A percentile compares a stretch with the other conserved stretches of the same genome.
phyloP scores from a whole-genome alignment of 345 rosid genomes.

The Cardamine occulta region DNA sequence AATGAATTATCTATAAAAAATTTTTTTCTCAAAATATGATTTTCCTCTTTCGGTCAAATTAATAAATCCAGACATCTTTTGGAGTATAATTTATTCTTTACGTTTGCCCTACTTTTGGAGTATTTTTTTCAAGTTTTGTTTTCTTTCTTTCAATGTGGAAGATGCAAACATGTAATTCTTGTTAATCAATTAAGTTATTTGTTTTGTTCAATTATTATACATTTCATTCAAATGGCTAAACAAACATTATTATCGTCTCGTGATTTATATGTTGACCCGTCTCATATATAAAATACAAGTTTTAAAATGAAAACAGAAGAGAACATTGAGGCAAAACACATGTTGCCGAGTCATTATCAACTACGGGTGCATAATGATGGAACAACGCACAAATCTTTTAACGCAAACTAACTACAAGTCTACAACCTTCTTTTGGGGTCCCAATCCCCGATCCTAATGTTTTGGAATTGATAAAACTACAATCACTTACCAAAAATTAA shows the following conservation, averaged over 20 bases:
- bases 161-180: neutral
- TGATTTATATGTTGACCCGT: slow-evolving; percentile 20
- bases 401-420: slow-evolving; percentile 39
- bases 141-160: neutral
- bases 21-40: slow-evolving; percentile 7
- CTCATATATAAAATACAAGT: no score
- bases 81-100: slow-evolving; percentile 6
- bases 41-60: slow-evolving; percentile 30
- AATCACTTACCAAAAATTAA: slow-evolving; percentile 7
- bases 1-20: slow-evolving; percentile 17
- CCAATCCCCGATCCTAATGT: slow-evolving; percentile 39
- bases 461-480: slow-evolving; percentile 37
- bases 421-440: slow-evolving; percentile 39
- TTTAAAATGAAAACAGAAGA: neutral
- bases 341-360: slow-evolving; percentile 41
- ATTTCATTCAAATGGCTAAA: slow-evolving; percentile 12
- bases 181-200: neutral
- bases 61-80: slow-evolving; percentile 11
- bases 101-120: slow-evolving; percentile 17
- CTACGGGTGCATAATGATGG: slow-evolving; percentile 43
- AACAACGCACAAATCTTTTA: slow-evolving; percentile 37
- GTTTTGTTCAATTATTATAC: neutral
- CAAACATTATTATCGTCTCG: slow-evolving; percentile 9
- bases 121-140: neutral
- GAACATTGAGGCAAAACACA: slow-evolving; percentile 32